A percentile compares a stretch with the other conserved stretches of the same genome.
phyloP scores from a whole-genome alignment of 192 early-diverging fungal species.

The Jimgerdemannia flammicorona region DNA sequence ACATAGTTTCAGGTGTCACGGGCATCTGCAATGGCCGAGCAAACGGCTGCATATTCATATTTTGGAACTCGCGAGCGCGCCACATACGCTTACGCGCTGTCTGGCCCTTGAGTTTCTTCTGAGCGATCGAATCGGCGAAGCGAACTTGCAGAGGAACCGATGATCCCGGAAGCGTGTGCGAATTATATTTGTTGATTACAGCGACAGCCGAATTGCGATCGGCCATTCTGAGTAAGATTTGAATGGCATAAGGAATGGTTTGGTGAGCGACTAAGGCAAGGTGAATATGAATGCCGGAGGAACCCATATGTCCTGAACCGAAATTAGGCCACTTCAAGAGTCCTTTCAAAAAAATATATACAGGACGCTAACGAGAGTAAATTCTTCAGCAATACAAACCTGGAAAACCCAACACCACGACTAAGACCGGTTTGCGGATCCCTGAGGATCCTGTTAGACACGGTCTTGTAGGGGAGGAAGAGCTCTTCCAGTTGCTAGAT shows the following conservation, averaged over 20 bases:
- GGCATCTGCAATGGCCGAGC: constrained; percentile 26
- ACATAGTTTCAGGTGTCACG: constrained; percentile 44
- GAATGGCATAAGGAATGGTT: background rate
- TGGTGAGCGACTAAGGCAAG: background rate
- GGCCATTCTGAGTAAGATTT: constrained; percentile 44
- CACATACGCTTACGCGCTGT: constrained; percentile 39
- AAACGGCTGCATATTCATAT: constrained; percentile 20
- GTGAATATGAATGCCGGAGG: too few species aligned
- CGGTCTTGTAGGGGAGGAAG: constrained; percentile 58
- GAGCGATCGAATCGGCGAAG: constrained; percentile 75
- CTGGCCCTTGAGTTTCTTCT: constrained; percentile 74
- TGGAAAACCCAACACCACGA: constrained; percentile 80
- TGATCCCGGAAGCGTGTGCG: constrained; percentile 51
- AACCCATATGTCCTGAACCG: too few species aligned
- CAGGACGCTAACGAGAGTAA: too few species aligned
- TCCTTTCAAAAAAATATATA: too few species aligned
- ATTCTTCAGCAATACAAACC: constrained; percentile 22
- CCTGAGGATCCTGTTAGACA: constrained; percentile 73
- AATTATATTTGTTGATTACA: constrained; percentile 68
- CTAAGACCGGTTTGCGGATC: constrained; percentile 60
- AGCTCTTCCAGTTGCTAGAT: constrained; percentile 53
- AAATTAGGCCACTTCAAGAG: too few species aligned
- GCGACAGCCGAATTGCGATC: constrained; percentile 63
- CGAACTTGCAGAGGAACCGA: constrained; percentile 68
- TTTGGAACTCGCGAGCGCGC: constrained; percentile 23